Percentiles rank a stretch among this genome's conserved stretches.
Evolutionary conservation across 257 asterid genomes (phyloP).

Genomic region (Orobanche coerulescens): DNA sequence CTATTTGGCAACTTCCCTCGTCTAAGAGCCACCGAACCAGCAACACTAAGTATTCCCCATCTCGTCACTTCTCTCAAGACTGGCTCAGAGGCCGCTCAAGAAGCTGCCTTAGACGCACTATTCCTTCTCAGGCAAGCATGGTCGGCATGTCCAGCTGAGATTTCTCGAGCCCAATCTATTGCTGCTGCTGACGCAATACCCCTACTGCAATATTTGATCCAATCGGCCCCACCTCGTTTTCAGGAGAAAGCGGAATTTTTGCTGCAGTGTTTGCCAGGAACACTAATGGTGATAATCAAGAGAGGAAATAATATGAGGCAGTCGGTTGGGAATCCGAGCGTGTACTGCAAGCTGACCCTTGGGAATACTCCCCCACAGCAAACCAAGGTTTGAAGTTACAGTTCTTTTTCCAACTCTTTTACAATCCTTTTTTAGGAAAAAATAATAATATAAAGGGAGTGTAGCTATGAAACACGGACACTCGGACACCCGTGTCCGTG

Average conservation of each 20-base stretch:
- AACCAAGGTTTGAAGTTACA: constrained; percentile 58
- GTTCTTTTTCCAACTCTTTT: neutral
- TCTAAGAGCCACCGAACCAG: constrained; percentile 92
- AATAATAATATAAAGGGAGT: too few species aligned
- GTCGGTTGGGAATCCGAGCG: constrained; percentile 94
- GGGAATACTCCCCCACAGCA: constrained; percentile 83
- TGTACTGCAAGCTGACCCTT: constrained; percentile 88
- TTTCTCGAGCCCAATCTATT: constrained; percentile 91
- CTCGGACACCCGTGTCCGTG: too few species aligned
- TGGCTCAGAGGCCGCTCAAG: constrained; percentile 93
- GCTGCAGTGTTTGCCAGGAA: constrained; percentile 91
- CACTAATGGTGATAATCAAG: constrained; percentile 80
- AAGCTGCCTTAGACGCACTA: constrained; percentile 94
- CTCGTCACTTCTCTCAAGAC: constrained; percentile 90
- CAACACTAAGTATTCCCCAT: constrained; percentile 94
- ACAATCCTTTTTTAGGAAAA: too few species aligned
- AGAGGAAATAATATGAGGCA: constrained; percentile 94
- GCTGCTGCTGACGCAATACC: constrained; percentile 98
- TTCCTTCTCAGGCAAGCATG: constrained; percentile 95
- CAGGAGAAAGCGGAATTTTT: constrained; percentile 86
- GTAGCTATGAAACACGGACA: too few species aligned
- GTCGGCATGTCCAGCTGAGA: constrained; percentile 98
- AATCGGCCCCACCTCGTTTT: constrained; percentile 90
- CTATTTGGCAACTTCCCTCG: constrained; percentile 94
- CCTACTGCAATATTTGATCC: constrained; percentile 82